Percentiles rank a stretch among this genome's conserved stretches.
These are phyloP conservation scores for Auricularia cornea DNA, from an alignment of 768 basidiomycete genomes.

Conservation along the genomic window DNA sequence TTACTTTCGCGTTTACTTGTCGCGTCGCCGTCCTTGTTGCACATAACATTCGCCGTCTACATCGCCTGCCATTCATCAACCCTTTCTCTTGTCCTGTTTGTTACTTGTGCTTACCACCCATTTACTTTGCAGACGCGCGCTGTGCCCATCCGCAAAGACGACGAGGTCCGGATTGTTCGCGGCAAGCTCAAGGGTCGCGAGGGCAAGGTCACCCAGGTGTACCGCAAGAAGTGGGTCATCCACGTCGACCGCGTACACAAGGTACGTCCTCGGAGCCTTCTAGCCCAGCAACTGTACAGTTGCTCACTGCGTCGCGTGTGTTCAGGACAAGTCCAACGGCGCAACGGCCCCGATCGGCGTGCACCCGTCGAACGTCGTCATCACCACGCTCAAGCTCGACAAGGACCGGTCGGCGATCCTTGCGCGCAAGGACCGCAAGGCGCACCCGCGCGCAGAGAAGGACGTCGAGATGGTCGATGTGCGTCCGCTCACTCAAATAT, in stretches of 20 bases:
- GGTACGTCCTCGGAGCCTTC: background rate
- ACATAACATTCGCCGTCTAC: too few species aligned
- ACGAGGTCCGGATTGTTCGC: conserved; percentile 93
- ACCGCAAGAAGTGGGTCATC: conserved; percentile 99
- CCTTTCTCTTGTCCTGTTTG: background rate
- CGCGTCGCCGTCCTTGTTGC: too few species aligned
- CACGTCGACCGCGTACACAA: conserved; percentile 90
- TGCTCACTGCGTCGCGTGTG: too few species aligned
- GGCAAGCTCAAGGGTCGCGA: conserved; percentile 99
- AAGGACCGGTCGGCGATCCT: conserved; percentile 77
- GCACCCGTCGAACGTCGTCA: conserved; percentile 94
- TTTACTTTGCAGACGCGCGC: conserved; percentile 60
- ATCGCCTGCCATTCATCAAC: too few species aligned
- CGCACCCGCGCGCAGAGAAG: conserved; percentile 40
- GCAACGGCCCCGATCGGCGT: conserved; percentile 89
- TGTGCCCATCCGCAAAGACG: conserved; percentile 93
- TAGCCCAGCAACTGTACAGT: background rate
- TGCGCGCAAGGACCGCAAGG: conserved; percentile 79
- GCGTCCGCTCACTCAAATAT: conserved; percentile 29
- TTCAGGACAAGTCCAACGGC: conserved; percentile 93
- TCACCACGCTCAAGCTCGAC: conserved; percentile 86
- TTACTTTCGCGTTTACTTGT: background rate
- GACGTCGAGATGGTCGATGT: conserved; percentile 66
- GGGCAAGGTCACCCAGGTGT: conserved; percentile 91
- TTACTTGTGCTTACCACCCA: conserved; percentile 6